Evolutionary conservation across 208 protist species (phyloP).

Genomic region (Crithidia sp.): DNA sequence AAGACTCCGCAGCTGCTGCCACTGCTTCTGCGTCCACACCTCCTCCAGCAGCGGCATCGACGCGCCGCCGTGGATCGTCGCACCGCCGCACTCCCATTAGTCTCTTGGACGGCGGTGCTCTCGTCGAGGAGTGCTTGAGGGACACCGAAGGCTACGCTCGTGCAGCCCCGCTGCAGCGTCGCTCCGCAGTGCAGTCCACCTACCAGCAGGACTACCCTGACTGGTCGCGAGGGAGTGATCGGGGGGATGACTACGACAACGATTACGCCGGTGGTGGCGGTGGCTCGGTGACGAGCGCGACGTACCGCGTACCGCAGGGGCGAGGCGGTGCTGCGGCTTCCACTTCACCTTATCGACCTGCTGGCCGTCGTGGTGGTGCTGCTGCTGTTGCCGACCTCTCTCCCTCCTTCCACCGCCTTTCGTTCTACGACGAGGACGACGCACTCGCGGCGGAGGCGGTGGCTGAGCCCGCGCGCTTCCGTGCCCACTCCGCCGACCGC

Average conservation of each 20-base stretch:
- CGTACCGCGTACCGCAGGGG: too few relatives aligned
- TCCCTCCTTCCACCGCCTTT: slow-evolving; percentile 15
- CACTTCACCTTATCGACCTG: neutral
- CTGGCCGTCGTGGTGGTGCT: neutral
- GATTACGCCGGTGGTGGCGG: too few relatives aligned
- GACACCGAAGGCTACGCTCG: neutral
- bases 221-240: neutral
- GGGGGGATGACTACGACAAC: neutral
- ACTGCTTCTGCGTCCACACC: neutral
- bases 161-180: slow-evolving; percentile 3
- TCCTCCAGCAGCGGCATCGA: neutral
- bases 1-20: neutral
- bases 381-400: neutral
- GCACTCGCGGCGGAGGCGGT: slow-evolving; percentile 14
- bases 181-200: slow-evolving; percentile 12
- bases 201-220: slow-evolving; percentile 19
- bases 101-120: slow-evolving; percentile 20
- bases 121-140: slow-evolving; percentile 26
- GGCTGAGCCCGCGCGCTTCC: slow-evolving; percentile 7
- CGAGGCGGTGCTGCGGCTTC: too few relatives aligned
- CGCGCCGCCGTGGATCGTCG: neutral
- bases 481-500: slow-evolving; percentile 7
- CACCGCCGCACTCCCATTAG: neutral
- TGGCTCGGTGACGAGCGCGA: too few relatives aligned
- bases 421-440: slow-evolving; percentile 21